phyloP scores from a whole-genome alignment of 2,329 filamentous ascomycete genomes.

The Colletotrichum sp. region DNA sequence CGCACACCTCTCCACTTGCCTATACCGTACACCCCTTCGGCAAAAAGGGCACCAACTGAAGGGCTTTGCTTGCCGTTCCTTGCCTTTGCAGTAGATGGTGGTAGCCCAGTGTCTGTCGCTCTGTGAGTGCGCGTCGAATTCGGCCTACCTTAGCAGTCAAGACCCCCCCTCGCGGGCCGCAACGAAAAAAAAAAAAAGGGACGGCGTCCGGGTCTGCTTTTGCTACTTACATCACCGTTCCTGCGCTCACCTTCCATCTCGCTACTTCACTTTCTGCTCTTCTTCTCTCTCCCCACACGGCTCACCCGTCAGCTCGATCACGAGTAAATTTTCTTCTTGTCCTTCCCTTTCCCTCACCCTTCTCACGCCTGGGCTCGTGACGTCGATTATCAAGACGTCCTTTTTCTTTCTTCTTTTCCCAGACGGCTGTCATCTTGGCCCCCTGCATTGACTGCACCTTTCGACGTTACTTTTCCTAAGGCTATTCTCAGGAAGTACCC shows the following conservation, averaged over 20 bases:
- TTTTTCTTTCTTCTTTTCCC: neutral
- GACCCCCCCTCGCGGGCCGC: neutral
- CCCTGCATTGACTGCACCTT: conserved; percentile 15
- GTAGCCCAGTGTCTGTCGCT: neutral
- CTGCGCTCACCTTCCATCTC: neutral
- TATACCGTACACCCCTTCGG: neutral
- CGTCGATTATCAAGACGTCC: neutral
- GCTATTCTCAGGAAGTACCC: neutral
- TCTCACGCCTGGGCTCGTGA: neutral
- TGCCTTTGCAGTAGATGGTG: neutral
- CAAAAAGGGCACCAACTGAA: neutral
- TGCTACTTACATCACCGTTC: conserved; percentile 4
- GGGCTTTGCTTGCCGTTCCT: neutral
- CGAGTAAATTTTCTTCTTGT: conserved; percentile 13
- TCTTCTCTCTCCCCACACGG: neutral
- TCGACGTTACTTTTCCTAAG: neutral
- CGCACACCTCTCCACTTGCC: neutral
- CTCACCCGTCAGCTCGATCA: neutral
- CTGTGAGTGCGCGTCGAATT: neutral
- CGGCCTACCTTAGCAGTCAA: neutral
- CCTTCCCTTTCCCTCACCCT: neutral
- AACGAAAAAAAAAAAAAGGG: neutral
- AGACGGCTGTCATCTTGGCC: neutral
- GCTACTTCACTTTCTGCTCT: neutral
- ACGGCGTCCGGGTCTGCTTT: neutral